Evolutionary conservation across 2,329 filamentous ascomycete genomes (phyloP).

Genomic region (Trichoderma atroviride): DNA sequence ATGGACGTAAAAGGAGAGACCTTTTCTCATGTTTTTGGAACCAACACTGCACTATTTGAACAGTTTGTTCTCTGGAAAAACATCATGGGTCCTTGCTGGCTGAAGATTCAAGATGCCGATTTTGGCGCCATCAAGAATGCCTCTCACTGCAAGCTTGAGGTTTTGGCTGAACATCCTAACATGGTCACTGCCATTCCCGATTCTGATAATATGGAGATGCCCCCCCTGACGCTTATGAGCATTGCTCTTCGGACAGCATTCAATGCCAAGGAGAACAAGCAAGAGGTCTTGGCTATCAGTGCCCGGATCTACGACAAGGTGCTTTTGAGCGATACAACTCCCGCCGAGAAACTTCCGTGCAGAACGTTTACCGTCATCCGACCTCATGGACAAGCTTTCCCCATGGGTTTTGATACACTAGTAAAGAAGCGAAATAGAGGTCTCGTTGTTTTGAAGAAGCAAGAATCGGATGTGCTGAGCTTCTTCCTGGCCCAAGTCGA

Average conservation of each 20-base stretch:
- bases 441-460: slow-evolving; percentile 77
- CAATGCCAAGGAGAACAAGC: slow-evolving; percentile 91
- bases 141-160: slow-evolving; percentile 95
- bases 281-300: slow-evolving; percentile 90
- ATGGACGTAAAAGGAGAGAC: slow-evolving; percentile 76
- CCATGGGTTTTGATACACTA: slow-evolving; percentile 81
- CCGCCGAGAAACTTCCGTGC: slow-evolving; percentile 84
- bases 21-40: slow-evolving; percentile 91
- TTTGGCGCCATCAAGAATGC: slow-evolving; percentile 85
- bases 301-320: slow-evolving; percentile 92
- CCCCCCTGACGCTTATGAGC: slow-evolving; percentile 95
- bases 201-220: slow-evolving; percentile 77
- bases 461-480: slow-evolving; percentile 80
- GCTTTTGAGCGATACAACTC: slow-evolving; percentile 81
- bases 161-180: slow-evolving; percentile 77
- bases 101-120: slow-evolving; percentile 84
- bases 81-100: slow-evolving; percentile 98
- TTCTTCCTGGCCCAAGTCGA: slow-evolving; percentile 90
- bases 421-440: slow-evolving; percentile 73
- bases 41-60: slow-evolving; percentile 91
- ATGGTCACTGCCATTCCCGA: slow-evolving; percentile 74
- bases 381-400: slow-evolving; percentile 74
- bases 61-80: slow-evolving; percentile 99
- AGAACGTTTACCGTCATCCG: slow-evolving; percentile 91
- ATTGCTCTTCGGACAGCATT: slow-evolving; percentile 84